phyloP scores from a whole-genome alignment of 805 yeast species.

The Kodamaea kaohsiungensis region DNA sequence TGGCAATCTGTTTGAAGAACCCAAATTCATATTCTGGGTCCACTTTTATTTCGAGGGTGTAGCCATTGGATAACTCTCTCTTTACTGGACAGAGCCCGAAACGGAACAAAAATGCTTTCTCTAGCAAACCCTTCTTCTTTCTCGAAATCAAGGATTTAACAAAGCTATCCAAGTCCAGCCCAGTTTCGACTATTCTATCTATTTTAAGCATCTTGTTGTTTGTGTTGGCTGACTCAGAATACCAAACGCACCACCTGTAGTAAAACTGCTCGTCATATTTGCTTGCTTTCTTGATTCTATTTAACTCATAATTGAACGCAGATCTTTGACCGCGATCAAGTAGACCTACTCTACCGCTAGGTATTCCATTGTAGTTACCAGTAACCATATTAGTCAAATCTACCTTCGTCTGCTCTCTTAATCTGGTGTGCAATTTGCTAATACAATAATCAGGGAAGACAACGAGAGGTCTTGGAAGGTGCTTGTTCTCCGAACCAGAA shows the following conservation, averaged over 20 bases:
- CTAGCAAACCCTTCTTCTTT: background rate
- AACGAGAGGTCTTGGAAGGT: background rate
- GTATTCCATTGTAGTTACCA: constrained; percentile 7
- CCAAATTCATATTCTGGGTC: background rate
- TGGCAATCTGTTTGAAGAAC: constrained; percentile 6
- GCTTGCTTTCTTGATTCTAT: background rate
- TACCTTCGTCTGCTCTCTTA: background rate
- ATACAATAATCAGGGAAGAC: background rate
- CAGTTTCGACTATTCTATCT: constrained; percentile 5
- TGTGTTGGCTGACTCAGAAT: background rate
- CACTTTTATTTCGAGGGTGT: constrained; percentile 13
- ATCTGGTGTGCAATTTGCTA: background rate
- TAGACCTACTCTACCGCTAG: constrained; percentile 5
- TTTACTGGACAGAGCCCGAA: constrained; percentile 11
- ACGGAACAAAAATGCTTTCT: constrained; percentile 9
- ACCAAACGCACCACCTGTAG: constrained; percentile 13
- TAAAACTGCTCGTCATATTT: constrained; percentile 8
- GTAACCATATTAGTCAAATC: background rate
- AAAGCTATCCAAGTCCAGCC: constrained; percentile 3
- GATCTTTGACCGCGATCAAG: constrained; percentile 3
- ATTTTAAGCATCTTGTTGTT: constrained; percentile 1
- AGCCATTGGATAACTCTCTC: constrained; percentile 9
- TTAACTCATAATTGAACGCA: background rate
- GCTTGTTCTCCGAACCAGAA: background rate
- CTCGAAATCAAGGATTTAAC: background rate